Conservation (phyloP, 2,329 filamentous ascomycete species). For the Cercospora sesami region DNA sequence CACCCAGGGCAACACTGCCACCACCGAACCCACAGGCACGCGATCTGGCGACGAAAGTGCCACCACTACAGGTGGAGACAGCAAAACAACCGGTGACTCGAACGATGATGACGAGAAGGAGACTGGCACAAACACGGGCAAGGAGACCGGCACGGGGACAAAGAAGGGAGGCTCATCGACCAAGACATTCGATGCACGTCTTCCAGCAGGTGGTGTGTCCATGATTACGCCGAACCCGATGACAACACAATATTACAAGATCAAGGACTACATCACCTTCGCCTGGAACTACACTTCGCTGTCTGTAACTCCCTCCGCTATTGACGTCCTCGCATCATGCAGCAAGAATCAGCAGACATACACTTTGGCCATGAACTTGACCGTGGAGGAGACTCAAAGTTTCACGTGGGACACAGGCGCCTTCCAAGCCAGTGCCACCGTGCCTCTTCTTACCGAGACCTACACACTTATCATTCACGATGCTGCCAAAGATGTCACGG, state of each 20-base stretch:
- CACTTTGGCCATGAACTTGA: slow-evolving; percentile 62
- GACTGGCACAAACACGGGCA: slow-evolving; percentile 26
- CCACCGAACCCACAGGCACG: slow-evolving; percentile 27
- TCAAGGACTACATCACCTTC: slow-evolving; percentile 63
- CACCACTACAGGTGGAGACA: slow-evolving; percentile 26
- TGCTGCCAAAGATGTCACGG: slow-evolving; percentile 53
- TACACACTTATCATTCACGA: slow-evolving; percentile 67
- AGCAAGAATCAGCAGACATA: slow-evolving; percentile 60
- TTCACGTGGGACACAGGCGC: slow-evolving; percentile 62
- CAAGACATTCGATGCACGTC: slow-evolving; percentile 53
- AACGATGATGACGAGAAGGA: slow-evolving; percentile 21
- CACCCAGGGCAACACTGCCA: slow-evolving; percentile 32
- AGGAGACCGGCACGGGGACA: slow-evolving; percentile 26
- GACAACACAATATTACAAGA: slow-evolving; percentile 61
- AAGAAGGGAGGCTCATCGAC: slow-evolving; percentile 29
- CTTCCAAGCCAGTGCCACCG: slow-evolving; percentile 52
- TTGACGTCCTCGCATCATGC: slow-evolving; percentile 65
- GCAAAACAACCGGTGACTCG: slow-evolving; percentile 19
- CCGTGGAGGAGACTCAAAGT: slow-evolving; percentile 46
- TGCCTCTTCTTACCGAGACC: slow-evolving; percentile 57
- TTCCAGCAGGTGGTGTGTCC: slow-evolving; percentile 59
- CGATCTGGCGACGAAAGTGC: slow-evolving; percentile 21
- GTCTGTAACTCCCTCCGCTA: slow-evolving; percentile 56
- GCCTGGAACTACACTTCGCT: slow-evolving; percentile 70
- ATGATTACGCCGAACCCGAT: slow-evolving; percentile 61